These are phyloP conservation scores for Rhinocladiella similis DNA, from an alignment of 2,329 filamentous ascomycete species.

Conservation along the genomic window DNA sequence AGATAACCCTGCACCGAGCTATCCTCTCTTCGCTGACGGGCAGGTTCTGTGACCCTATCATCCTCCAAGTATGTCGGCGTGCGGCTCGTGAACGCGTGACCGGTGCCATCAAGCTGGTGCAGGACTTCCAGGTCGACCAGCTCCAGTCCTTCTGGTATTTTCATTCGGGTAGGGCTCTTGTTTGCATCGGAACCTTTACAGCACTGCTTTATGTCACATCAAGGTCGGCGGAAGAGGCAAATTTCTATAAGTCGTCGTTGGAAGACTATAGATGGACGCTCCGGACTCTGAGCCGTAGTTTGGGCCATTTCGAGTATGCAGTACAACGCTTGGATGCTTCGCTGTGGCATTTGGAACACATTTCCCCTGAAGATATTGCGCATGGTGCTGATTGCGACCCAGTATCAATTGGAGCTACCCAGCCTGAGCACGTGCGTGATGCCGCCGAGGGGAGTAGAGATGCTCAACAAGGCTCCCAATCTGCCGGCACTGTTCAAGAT, in stretches of 20 bases:
- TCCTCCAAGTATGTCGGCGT: slow-evolving; percentile 76
- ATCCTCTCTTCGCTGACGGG: slow-evolving; percentile 39
- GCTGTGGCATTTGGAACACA: no score
- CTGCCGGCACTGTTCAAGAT: no score
- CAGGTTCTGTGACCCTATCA: slow-evolving; percentile 69
- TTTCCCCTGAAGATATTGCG: no score
- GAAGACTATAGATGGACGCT: slow-evolving; percentile 94
- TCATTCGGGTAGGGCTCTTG: slow-evolving; percentile 68
- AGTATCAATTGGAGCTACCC: no score
- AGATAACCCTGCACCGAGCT: slow-evolving; percentile 47
- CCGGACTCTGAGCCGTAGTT: slow-evolving; percentile 62
- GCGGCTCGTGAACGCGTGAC: slow-evolving; percentile 93
- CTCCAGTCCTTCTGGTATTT: slow-evolving; percentile 81
- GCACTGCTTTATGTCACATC: slow-evolving; percentile 85
- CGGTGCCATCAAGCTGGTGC: slow-evolving; percentile 96
- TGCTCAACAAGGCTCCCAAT: no score
- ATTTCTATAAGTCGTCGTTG: slow-evolving; percentile 83
- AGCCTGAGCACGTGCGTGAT: no score
- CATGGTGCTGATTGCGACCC: no score
- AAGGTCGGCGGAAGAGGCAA: slow-evolving; percentile 81
- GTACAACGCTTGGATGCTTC: no score
- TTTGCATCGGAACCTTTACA: slow-evolving; percentile 87
- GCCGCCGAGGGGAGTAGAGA: no score
- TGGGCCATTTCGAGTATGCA: slow-evolving; percentile 31
- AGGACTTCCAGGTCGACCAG: slow-evolving; percentile 81